These are phyloP conservation scores for Boletus subcaerulescens DNA, from an alignment of 768 basidiomycete genomes.

Conservation along the genomic window DNA sequence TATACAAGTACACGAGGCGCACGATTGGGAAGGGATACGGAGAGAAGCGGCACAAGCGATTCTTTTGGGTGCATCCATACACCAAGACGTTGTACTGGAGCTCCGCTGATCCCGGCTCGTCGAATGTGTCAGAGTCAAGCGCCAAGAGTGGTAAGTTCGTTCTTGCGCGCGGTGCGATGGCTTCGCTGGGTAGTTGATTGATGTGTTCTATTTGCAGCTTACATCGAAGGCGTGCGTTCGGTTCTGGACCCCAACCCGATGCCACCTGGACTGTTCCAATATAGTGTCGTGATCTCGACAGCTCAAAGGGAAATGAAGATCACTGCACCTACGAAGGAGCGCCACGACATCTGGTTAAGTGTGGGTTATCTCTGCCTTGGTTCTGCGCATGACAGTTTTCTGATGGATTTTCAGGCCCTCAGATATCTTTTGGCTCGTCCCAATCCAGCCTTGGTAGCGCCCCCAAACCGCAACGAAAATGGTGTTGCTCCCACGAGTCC, in stretches of 20 bases:
- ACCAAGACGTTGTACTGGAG: constrained; percentile 98
- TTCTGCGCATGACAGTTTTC: constrained; percentile 5
- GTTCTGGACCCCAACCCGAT: constrained; percentile 96
- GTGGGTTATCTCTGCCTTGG: constrained; percentile 43
- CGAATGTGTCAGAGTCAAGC: constrained; percentile 84
- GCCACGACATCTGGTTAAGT: constrained; percentile 96
- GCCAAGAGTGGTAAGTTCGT: constrained; percentile 88
- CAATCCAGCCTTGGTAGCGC: constrained; percentile 23
- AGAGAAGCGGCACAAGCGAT: constrained; percentile 85
- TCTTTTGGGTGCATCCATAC: constrained; percentile 99
- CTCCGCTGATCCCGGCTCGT: constrained; percentile 87
- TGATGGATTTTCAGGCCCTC: constrained; percentile 59
- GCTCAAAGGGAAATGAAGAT: constrained; percentile 97
- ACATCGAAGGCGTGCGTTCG: constrained; percentile 87
- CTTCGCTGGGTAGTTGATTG: constrained; percentile 6
- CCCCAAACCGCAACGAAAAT: constrained; percentile 31
- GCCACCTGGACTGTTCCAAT: constrained; percentile 90
- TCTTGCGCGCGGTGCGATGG: constrained; percentile 3
- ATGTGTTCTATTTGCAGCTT: constrained; percentile 50
- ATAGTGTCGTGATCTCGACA: constrained; percentile 90
- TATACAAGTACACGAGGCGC: constrained; percentile 95
- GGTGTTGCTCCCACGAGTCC: constrained; percentile 48
- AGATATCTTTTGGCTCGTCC: constrained; percentile 87
- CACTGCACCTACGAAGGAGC: constrained; percentile 92
- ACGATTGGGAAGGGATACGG: constrained; percentile 89